A percentile compares a stretch with the other conserved stretches of the same genome.
These are phyloP conservation scores for Pezicula radicicola DNA, from an alignment of 2,329 filamentous ascomycete species.

Conservation along the genomic window DNA sequence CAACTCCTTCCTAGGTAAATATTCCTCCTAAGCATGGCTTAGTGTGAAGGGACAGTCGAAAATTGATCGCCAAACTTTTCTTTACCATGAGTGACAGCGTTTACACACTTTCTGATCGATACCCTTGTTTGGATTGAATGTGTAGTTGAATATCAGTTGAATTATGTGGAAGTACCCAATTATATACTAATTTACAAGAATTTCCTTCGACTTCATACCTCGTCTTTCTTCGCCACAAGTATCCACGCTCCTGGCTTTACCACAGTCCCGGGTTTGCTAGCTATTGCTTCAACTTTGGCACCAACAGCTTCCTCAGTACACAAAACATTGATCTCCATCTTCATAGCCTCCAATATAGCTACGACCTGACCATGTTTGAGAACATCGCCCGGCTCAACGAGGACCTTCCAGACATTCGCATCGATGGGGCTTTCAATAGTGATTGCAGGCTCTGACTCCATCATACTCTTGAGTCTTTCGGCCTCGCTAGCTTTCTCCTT, in stretches of 20 bases:
- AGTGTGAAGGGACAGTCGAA: no score
- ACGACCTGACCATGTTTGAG: slow-evolving; percentile 21
- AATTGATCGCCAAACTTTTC: no score
- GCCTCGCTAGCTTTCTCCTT: slow-evolving; percentile 14
- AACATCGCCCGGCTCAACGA: no score
- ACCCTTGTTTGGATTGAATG: no score
- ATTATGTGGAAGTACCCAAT: no score
- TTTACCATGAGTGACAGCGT: no score
- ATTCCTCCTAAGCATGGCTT: no score
- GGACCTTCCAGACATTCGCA: slow-evolving; percentile 50
- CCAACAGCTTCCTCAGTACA: slow-evolving; percentile 23
- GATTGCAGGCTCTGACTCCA: slow-evolving; percentile 18
- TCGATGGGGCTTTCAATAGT: slow-evolving; percentile 40
- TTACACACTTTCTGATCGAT: no score
- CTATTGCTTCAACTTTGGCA: slow-evolving; percentile 33
- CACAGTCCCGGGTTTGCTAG: slow-evolving; percentile 35
- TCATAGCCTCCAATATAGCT: slow-evolving; percentile 53
- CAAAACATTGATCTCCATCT: slow-evolving; percentile 48
- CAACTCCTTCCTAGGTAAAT: no score
- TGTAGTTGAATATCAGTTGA: no score
- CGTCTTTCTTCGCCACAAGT: slow-evolving; percentile 13
- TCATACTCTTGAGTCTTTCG: slow-evolving; percentile 12
- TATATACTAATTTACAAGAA: no score
- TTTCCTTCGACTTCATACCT: no score
- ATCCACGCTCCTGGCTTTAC: slow-evolving; percentile 27